phyloP scores from a whole-genome alignment of 2,329 filamentous ascomycete species.

The Colletotrichum sp. region DNA sequence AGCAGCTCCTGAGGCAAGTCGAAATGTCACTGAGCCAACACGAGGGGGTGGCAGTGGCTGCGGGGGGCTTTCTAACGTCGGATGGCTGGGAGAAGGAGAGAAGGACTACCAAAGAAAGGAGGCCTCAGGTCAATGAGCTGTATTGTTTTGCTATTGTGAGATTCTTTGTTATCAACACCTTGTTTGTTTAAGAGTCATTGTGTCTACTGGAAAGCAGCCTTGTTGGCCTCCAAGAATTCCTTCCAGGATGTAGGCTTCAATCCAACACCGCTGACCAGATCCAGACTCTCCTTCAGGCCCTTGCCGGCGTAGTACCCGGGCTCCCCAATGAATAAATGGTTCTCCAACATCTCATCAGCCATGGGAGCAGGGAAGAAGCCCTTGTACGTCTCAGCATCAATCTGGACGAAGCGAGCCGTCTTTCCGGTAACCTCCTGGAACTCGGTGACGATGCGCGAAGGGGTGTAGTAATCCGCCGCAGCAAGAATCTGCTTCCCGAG shows the following conservation, averaged over 20 bases:
- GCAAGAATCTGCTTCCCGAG: conserved; percentile 20
- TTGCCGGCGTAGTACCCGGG: conserved; percentile 22
- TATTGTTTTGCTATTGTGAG: neutral
- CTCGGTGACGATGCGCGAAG: conserved; percentile 8
- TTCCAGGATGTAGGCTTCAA: conserved; percentile 9
- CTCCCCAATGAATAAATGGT: conserved; percentile 24
- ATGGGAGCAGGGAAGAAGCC: conserved; percentile 24
- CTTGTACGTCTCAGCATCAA: conserved; percentile 26
- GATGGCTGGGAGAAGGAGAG: neutral
- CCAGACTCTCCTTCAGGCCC: neutral
- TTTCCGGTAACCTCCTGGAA: conserved; percentile 13
- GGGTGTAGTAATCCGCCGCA: conserved; percentile 19
- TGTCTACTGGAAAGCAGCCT: neutral
- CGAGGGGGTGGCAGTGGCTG: neutral
- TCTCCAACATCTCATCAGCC: conserved; percentile 27
- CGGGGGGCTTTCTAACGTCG: neutral
- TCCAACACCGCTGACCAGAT: conserved; percentile 5
- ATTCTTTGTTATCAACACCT: neutral
- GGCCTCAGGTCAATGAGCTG: accelerated
- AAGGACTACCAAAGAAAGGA: neutral
- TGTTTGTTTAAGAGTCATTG: accelerated
- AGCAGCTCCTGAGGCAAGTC: neutral
- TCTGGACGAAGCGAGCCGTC: conserved; percentile 3
- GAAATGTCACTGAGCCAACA: neutral
- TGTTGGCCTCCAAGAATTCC: conserved; percentile 10